Evolutionary conservation across 495 filamentous ascomycete genomes (phyloP).

Genomic region (Melanomma pulvis-pyrius): DNA sequence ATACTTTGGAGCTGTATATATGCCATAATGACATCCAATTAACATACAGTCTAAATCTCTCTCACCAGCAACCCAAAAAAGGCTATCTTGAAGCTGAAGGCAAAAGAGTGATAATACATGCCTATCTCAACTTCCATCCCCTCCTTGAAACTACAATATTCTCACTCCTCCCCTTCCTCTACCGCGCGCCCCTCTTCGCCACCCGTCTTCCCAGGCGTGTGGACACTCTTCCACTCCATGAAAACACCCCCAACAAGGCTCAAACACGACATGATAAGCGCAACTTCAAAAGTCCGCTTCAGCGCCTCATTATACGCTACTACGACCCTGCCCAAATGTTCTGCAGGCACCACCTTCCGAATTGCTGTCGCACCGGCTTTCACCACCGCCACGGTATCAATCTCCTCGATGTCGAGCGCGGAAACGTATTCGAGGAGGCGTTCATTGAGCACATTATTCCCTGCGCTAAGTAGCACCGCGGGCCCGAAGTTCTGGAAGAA

Average conservation of each 20-base stretch:
- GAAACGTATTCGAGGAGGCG: constrained; percentile 23
- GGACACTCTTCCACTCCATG: constrained; percentile 19
- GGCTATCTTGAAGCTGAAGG: no score
- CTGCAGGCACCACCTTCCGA: constrained; percentile 3
- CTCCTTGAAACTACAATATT: no score
- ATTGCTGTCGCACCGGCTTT: constrained; percentile 21
- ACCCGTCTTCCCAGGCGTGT: neutral
- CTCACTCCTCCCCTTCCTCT: neutral
- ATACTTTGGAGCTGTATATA: no score
- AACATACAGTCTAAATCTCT: no score
- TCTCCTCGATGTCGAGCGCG: neutral
- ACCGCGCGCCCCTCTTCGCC: neutral
- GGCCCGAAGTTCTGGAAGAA: constrained; percentile 39
- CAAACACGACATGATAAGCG: neutral
- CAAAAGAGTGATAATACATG: no score
- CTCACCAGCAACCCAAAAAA: no score
- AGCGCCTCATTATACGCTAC: constrained; percentile 16
- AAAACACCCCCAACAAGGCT: neutral
- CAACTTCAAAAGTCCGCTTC: constrained; percentile 1
- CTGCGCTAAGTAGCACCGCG: constrained; percentile 39
- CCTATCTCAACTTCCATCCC: no score
- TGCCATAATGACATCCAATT: no score
- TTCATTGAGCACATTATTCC: constrained; percentile 38
- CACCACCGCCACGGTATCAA: constrained; percentile 6
- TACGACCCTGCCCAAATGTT: constrained; percentile 1